A percentile compares a stretch with the other conserved stretches of the same genome.
These are phyloP conservation scores for Aquilaria malaccensis DNA, from an alignment of 345 rosid species.

Conservation along the genomic window DNA sequence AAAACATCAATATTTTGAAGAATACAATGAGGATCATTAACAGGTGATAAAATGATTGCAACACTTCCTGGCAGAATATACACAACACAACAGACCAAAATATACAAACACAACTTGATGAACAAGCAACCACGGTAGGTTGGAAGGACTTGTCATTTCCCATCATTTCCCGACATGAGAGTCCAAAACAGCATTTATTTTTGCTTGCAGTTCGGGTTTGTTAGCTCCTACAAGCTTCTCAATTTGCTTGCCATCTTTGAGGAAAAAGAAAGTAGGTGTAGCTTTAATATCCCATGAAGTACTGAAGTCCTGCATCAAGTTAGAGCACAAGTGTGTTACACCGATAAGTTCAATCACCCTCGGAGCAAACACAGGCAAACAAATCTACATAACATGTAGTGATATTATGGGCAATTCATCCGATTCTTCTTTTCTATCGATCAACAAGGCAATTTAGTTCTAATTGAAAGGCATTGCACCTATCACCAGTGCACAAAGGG, in stretches of 20 bases:
- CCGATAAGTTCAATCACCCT: no score
- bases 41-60: no score
- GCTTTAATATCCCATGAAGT: conserved; percentile 83
- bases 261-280: conserved; percentile 85
- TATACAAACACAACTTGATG: background rate
- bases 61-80: no score
- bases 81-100: background rate
- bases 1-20: no score
- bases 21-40: no score
- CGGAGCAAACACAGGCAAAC: no score
- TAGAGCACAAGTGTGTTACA: background rate
- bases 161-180: conserved; percentile 16
- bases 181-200: conserved; percentile 40
- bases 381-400: no score
- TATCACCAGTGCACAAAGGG: no score
- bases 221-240: conserved; percentile 89
- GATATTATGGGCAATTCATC: no score
- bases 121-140: background rate
- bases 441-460: no score
- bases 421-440: no score
- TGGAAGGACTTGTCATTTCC: background rate
- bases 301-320: conserved; percentile 63
- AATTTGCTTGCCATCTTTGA: conserved; percentile 68
- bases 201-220: conserved; percentile 78
- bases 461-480: no score